Conservation (phyloP, 768 basidiomycete genomes). For the Lanmaoa pseudosensibilis region DNA sequence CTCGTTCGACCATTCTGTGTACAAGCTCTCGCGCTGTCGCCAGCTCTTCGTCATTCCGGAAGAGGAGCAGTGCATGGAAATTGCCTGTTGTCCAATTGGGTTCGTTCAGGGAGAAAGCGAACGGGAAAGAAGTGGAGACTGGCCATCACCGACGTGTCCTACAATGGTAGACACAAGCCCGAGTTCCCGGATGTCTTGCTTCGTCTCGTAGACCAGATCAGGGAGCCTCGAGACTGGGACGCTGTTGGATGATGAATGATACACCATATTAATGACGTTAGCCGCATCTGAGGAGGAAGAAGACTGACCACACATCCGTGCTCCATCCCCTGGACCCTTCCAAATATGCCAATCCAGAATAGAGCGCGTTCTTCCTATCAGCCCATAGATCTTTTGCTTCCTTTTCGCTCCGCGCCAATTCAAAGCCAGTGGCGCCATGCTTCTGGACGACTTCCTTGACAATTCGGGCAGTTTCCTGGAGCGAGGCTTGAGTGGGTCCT, state of each 20-base stretch:
- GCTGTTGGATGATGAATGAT: constrained; percentile 21
- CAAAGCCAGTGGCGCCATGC: constrained; percentile 68
- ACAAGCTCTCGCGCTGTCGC: constrained; percentile 45
- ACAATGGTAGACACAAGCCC: constrained; percentile 66
- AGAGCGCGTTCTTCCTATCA: constrained; percentile 67
- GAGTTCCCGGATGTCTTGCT: constrained; percentile 58
- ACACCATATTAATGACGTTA: neutral
- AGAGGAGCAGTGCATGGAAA: constrained; percentile 54
- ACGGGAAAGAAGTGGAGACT: constrained; percentile 29
- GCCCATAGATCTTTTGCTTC: constrained; percentile 77
- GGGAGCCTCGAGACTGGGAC: constrained; percentile 69
- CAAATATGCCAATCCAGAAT: constrained; percentile 53
- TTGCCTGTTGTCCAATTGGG: constrained; percentile 35
- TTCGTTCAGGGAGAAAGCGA: neutral
- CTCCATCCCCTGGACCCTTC: constrained; percentile 61
- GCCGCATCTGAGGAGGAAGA: neutral
- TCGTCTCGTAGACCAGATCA: constrained; percentile 65
- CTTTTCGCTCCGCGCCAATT: constrained; percentile 58
- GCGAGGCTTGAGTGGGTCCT: constrained; percentile 56
- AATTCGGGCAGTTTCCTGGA: constrained; percentile 61
- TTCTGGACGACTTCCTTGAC: constrained; percentile 58
- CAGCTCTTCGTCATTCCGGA: constrained; percentile 55
- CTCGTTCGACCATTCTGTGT: constrained; percentile 62
- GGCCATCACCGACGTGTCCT: constrained; percentile 76
- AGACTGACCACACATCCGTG: constrained; percentile 72